Conservation (phyloP, 257 asterid genomes). For the Leptodermis oblonga region DNA sequence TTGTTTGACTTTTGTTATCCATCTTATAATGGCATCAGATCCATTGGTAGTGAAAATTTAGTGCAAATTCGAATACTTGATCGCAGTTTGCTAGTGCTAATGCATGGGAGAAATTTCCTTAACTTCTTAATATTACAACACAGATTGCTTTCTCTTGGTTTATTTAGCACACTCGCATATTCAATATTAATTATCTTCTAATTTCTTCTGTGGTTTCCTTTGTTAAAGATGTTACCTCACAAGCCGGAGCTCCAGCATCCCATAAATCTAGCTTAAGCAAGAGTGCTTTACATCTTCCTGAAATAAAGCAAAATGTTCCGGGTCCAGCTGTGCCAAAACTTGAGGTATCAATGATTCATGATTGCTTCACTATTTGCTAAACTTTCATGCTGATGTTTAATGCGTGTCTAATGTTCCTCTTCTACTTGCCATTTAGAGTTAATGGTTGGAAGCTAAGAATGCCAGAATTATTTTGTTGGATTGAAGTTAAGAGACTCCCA, state of each 20-base stretch:
- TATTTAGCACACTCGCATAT: neutral
- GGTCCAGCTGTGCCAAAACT: conserved; percentile 27
- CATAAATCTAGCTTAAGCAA: conserved; percentile 15
- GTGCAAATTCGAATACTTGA: neutral
- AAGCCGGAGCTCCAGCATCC: conserved; percentile 24
- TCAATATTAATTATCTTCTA: neutral
- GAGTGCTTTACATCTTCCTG: conserved; percentile 31
- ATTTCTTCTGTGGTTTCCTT: neutral
- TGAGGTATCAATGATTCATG: conserved; percentile 25
- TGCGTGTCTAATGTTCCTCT: neutral
- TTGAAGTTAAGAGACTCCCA: neutral
- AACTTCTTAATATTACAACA: neutral
- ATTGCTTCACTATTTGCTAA: neutral
- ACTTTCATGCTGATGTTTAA: conserved; percentile 5
- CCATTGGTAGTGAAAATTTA: neutral
- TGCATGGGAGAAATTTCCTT: neutral
- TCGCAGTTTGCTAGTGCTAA: neutral
- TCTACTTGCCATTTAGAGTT: neutral
- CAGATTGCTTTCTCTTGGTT: neutral
- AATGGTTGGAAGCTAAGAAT: too few species aligned
- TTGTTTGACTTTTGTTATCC: conserved; percentile 3
- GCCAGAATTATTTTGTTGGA: neutral
- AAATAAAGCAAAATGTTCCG: conserved; percentile 32
- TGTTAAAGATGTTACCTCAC: conserved; percentile 36
- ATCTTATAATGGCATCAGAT: too few species aligned